These are phyloP conservation scores for Chrysanthemum seticuspe DNA, from an alignment of 129 eudicot species.

Conservation along the genomic window DNA sequence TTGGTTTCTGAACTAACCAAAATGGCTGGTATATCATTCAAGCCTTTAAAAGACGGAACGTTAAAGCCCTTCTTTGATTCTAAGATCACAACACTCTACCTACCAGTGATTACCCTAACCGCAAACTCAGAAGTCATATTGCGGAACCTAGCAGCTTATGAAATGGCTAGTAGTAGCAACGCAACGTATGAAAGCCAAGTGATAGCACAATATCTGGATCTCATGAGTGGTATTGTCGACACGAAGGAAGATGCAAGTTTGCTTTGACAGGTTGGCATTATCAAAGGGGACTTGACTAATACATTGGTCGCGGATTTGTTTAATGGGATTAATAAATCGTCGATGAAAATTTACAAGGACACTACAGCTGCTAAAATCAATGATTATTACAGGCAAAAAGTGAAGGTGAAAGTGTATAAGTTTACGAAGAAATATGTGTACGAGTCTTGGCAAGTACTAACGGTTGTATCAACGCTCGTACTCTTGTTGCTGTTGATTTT, in stretches of 20 bases:
- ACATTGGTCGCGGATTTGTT: slow-evolving; percentile 13
- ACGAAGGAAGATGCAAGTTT: slow-evolving; percentile 20
- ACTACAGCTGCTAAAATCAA: slow-evolving; percentile 7
- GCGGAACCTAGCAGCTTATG: slow-evolving; percentile 8
- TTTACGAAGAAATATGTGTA: slow-evolving; percentile 18
- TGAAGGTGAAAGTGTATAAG: slow-evolving; percentile 7
- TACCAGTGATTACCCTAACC: slow-evolving; percentile 17
- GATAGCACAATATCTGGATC: too few relatives aligned
- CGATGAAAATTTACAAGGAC: slow-evolving; percentile 8
- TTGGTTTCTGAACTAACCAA: background rate
- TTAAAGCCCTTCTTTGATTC: slow-evolving; percentile 7
- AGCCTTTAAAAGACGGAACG: background rate
- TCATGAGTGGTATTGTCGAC: slow-evolving; percentile 27
- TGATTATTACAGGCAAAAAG: background rate
- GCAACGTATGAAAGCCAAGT: too few relatives aligned
- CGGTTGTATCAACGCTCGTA: slow-evolving; percentile 12
- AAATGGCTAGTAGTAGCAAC: too few relatives aligned
- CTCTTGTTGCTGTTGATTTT: slow-evolving; percentile 14
- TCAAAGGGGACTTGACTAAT: slow-evolving; percentile 21
- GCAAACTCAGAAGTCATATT: slow-evolving; percentile 25
- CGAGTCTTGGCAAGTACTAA: slow-evolving; percentile 24
- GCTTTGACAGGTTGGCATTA: slow-evolving; percentile 16
- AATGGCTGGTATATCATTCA: slow-evolving; percentile 21
- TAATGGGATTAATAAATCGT: slow-evolving; percentile 28
- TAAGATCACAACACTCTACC: background rate